Evolutionary conservation across 2,329 filamentous ascomycete genomes (phyloP), one percentile per base, ranked within the genome.

Genomic region (Orbilia brochopaga): DNA sequence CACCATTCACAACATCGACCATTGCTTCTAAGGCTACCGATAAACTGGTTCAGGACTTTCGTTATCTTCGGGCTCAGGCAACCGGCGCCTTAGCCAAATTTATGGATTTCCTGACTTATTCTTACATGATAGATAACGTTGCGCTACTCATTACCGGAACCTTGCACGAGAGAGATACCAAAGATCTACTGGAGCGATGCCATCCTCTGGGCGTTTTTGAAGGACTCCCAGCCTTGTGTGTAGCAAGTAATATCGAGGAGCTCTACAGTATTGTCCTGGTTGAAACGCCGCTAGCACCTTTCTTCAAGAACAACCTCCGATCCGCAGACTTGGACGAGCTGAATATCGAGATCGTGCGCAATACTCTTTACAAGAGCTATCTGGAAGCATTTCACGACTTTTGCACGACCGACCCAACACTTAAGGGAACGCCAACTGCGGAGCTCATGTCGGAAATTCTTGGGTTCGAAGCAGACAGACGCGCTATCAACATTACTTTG

Each of bases 71-170:
- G 76, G 92, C 92, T 74, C 96, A 99, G 79, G 90, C 93, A 27
- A 91, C 91, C 1, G 94, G 94, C 15, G 91, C 92, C 0, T 87
- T 97, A 40, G 89, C 92, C 74, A 92, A 91, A 79, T 99, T 99
- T 81, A 92, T 99, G 86, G 92, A 97, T 80, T 99, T 96, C 81
- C 84, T 99, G 73, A 99, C 94, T 0, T 99, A 99, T 80, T 93
- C 92, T 74, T 99, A 99, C 84, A 99, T 99, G 94, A 99, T 99
- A 81, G 94, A 99, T 82, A 99, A 99, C 78, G 92, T 99, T 59
- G 94, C 95, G 42, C 88, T 99, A 44, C 87, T 99, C 78, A 99
- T 99, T 80, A 99, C 94, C 21, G 94, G 94, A 74, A 99, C 94
- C 11, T 86, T 99, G 30, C 94, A 99, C 81, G 95, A 99, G 82